Evolutionary conservation across 179 eudicot species (phyloP).

Genomic region (Vitellaria paradoxa): DNA sequence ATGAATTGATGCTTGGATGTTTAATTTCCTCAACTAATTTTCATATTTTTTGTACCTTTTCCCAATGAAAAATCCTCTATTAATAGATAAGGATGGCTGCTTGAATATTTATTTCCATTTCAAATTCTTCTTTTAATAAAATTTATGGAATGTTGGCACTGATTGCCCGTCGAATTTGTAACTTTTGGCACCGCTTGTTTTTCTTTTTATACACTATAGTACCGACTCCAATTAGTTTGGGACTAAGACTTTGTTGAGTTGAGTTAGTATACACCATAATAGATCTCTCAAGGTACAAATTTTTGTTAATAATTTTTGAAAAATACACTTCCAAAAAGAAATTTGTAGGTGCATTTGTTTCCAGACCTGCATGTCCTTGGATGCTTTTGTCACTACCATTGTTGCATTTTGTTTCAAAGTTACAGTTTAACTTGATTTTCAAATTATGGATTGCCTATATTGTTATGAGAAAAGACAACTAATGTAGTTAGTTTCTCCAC

Average conservation of each 20-base stretch:
- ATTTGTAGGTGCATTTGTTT: neutral
- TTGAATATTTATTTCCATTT: neutral
- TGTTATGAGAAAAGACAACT: neutral
- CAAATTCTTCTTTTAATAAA: neutral
- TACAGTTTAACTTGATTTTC: neutral
- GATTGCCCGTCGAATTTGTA: neutral
- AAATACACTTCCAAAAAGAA: no score
- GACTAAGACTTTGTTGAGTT: no score
- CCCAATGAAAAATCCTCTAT: neutral
- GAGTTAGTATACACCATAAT: neutral
- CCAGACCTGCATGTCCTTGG: neutral
- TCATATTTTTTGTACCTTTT: neutral
- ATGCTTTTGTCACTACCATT: no score
- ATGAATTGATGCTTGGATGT: neutral
- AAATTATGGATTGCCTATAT: neutral
- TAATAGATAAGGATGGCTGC: neutral
- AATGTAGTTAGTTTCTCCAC: neutral
- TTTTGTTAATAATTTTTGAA: neutral
- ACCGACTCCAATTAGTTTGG: no score
- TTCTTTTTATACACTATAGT: no score
- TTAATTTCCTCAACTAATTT: neutral
- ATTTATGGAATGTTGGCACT: neutral
- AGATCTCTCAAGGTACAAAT: neutral
- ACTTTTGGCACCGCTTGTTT: neutral
- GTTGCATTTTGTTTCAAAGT: neutral